Evolutionary conservation across 345 rosid genomes (phyloP), one percentile per base, ranked within the genome.

Genomic region (Citrus inodora): DNA sequence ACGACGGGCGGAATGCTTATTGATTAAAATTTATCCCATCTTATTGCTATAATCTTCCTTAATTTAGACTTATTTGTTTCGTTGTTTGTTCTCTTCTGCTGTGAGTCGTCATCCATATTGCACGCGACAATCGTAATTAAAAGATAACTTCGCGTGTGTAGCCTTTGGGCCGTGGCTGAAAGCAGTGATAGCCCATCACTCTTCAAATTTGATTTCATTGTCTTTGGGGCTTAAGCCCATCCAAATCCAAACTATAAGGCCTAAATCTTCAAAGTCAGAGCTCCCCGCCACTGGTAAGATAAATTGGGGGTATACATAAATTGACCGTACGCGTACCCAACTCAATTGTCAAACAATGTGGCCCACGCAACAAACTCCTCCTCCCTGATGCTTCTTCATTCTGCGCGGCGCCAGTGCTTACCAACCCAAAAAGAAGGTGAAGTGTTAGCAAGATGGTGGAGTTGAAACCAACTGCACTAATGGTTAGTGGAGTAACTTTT

Each of bases 391-490:
- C 42, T 1, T 64, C 67, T 65, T 17, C 19, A 0, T 19, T 21
- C 42, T 0, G 69, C 4, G 40, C 69, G 3, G 56, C 60, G 40
- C 69, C 21, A 17, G 40, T 67, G 40, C 35, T 56, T 42, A 68
- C 78, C 74, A 67, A 73, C 67, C 51, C 65, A 59, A 46, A 27
- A 42, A 13, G 58, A 19, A 16, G 37, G 25, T 25, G 37, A 48
- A 48, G 35, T 46, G 17, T 70, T 17, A 19, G 21, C 8, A 53
- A 16, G 19, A 10, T 25, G 27, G 27, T 25, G 27, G 27, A 0
- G 27, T 25, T 25, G 27, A 25, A 25, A 25, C 1, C 27, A 74
- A 68, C 64, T 67, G 28, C 82, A 74, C 82, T 74, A 67, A 60
- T 42, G 32, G 25, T 55, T 37, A 63, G 75, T 76, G 74, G 76